Conservation (phyloP, 257 asterid genomes). For the Eucommia ulmoides region DNA sequence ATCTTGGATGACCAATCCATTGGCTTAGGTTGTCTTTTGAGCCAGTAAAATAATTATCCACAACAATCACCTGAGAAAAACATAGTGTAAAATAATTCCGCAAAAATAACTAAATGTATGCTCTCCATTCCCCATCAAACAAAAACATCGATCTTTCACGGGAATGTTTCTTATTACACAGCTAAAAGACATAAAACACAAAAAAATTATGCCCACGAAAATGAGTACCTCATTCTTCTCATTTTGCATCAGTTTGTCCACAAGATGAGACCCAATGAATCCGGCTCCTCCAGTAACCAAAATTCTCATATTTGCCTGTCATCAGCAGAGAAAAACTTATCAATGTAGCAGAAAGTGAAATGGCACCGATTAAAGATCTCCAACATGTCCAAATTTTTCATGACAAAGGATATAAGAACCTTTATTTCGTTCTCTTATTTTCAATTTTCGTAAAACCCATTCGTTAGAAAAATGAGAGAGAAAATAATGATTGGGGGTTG, state of each 20-base stretch:
- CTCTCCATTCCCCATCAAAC: neutral
- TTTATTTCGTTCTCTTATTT: neutral
- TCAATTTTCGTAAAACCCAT: neutral
- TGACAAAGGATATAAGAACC: neutral
- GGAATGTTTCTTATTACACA: neutral
- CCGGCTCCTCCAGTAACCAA: constrained; percentile 93
- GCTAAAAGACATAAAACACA: neutral
- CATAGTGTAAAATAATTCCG: neutral
- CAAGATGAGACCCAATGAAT: constrained; percentile 99
- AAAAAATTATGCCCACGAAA: neutral
- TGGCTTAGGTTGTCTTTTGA: constrained; percentile 35
- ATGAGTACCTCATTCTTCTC: constrained; percentile 89
- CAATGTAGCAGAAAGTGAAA: neutral
- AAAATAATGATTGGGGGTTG: neutral
- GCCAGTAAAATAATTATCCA: constrained; percentile 39
- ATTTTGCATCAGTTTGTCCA: constrained; percentile 83
- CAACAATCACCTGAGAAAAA: constrained; percentile 29
- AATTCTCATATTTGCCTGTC: constrained; percentile 93
- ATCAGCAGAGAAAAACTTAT: constrained; percentile 4
- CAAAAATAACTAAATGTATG: neutral
- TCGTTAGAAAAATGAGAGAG: neutral
- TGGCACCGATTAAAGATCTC: neutral
- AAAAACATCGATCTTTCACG: neutral
- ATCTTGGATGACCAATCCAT: constrained; percentile 51
- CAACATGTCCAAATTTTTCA: neutral